phyloP scores from a whole-genome alignment of 768 basidiomycete genomes.

The Flagelloscypha sp. region DNA sequence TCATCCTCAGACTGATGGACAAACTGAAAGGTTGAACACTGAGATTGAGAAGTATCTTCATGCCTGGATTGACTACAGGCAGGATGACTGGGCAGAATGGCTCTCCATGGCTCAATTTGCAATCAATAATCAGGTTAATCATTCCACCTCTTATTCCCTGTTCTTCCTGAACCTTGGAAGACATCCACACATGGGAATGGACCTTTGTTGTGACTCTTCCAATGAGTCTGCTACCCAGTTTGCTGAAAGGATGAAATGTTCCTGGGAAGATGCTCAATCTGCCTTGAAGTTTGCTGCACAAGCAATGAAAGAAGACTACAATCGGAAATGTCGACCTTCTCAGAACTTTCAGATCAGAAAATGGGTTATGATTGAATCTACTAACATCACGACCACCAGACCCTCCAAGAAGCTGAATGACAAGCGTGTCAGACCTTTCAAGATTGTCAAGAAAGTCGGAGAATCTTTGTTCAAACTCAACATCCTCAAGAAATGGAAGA shows the following conservation, averaged over 20 bases:
- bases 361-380: conserved; percentile 5
- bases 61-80: conserved; percentile 16
- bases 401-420: conserved; percentile 8
- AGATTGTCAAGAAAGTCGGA: conserved; percentile 9
- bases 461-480: conserved; percentile 6
- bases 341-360: conserved; percentile 2
- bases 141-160: conserved; percentile 15
- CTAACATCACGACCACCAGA: conserved; percentile 3
- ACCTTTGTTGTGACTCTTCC: background rate
- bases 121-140: conserved; percentile 23
- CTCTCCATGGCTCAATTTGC: conserved; percentile 23
- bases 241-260: background rate
- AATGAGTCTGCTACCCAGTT: background rate
- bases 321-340: background rate
- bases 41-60: conserved; percentile 25
- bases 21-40: conserved; percentile 27
- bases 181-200: conserved; percentile 10
- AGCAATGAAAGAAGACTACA: conserved; percentile 5
- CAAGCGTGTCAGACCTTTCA: conserved; percentile 9
- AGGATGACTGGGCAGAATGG: conserved; percentile 22
- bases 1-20: conserved; percentile 29
- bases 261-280: conserved; percentile 1
- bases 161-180: conserved; percentile 18
- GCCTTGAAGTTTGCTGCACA: conserved; percentile 2
- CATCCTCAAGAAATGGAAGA: conserved; percentile 1